Base-by-base conservation (phyloP, 768 basidiomycete species). In the Amanita brunnescens region DNA sequence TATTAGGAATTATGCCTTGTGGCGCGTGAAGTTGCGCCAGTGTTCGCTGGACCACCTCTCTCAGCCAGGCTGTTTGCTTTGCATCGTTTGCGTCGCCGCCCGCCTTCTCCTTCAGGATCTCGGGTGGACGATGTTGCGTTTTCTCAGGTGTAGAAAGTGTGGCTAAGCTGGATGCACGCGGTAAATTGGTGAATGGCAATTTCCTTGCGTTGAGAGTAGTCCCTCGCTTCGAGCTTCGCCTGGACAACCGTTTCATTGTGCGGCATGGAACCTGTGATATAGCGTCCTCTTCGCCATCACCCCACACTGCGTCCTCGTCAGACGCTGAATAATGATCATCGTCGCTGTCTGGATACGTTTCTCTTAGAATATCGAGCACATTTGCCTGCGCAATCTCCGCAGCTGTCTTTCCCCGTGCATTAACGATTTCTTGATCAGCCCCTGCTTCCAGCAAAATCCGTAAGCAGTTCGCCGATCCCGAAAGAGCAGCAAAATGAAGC, bases 401-500 rank as follows among this genome's bases (percentile, higher is more conserved):
- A 4, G 90, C 72, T 3, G 81, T 87, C 66, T 80, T 81, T 14
- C 89, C 89, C 26, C 77, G 68, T 0, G 73, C 77, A 55, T 90
- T 77, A 49, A 91, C 87, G 44, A 91, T 79, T 60, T 87, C 84
- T 24, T 74, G 62, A 55, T 89, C 84, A 0, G 95, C 95, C 26
- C 91, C 91, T 26, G 82, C 90, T 9, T 76, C 71, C n/a, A 95
- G 59, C 26, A 99, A 71, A 5, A 84, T 65, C 41, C 73, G 69
- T 2, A 79, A 77, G 64, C 89, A 92, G 9, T 76, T 72, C 48
- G 71, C 69, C 12, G 86, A 81, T 20, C 76, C 77, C 6, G 71
- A 72, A 30, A 94, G 67, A 0, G 81, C 85, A 14, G 93, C 88
- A 59, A 94, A 87, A 67, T 94, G 89, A 30, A 97, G 68, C 0